phyloP scores from a whole-genome alignment of 78 protist species.

The Dictyostelium brefeldianum region DNA sequence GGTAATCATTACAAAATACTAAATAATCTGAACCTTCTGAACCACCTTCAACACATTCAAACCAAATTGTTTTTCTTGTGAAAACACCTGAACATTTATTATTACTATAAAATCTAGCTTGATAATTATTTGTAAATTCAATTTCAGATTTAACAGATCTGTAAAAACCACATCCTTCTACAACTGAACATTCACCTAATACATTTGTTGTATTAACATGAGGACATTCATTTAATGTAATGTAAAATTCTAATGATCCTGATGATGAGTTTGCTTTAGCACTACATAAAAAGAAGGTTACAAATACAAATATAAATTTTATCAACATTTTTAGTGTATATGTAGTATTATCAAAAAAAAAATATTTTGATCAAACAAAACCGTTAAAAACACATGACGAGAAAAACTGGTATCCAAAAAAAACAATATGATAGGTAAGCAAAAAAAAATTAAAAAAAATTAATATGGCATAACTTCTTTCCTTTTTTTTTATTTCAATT shows the following conservation, averaged over 20 bases:
- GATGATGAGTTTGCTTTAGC: too few relatives aligned
- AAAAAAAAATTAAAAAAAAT: too few relatives aligned
- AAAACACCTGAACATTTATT: not conserved
- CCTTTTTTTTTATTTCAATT: too few relatives aligned
- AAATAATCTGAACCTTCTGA: not conserved
- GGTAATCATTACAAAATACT: not conserved
- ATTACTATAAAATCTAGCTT: not conserved
- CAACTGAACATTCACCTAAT: not conserved
- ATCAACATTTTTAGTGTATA: too few relatives aligned
- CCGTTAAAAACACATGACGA: too few relatives aligned
- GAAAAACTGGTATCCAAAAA: too few relatives aligned
- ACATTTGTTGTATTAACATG: not conserved
- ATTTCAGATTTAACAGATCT: not conserved
- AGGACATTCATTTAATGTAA: not conserved
- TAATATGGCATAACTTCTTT: too few relatives aligned
- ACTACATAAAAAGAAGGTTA: too few relatives aligned
- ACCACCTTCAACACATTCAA: not conserved
- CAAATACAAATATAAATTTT: too few relatives aligned
- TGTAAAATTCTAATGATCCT: not conserved
- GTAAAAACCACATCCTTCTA: not conserved
- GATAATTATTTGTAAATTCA: not conserved
- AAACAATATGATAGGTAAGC: too few relatives aligned
- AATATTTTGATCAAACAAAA: too few relatives aligned
- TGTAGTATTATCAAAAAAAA: too few relatives aligned
- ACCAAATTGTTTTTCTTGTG: not conserved